A percentile compares a stretch with the other conserved stretches of the same genome.
phyloP scores from a whole-genome alignment of 164 flowering plant species.

The Brasenia schreberi region DNA sequence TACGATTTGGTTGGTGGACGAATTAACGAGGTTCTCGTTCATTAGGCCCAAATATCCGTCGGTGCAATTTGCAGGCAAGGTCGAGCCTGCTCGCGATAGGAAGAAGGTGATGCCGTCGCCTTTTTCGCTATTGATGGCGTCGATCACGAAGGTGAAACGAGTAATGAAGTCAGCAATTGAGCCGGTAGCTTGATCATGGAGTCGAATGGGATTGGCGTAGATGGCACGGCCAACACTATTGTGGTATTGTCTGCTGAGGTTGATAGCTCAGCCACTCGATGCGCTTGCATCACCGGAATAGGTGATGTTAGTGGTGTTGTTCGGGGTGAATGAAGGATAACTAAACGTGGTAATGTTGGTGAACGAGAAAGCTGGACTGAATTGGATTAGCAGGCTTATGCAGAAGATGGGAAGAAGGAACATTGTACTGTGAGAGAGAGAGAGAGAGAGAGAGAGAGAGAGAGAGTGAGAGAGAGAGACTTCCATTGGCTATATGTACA shows the following conservation, averaged over 20 bases:
- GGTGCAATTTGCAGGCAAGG: conserved; percentile 20
- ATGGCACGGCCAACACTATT: not conserved
- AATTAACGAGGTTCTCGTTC: conserved; percentile 8
- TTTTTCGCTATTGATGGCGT: conserved; percentile 1
- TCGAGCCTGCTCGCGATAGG: conserved; percentile 17
- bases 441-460: too few species aligned
- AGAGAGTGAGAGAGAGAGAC: too few species aligned
- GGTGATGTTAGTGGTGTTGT: not conserved
- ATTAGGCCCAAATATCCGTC: conserved; percentile 36
- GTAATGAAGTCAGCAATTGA: conserved; percentile 30
- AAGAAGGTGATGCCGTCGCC: conserved; percentile 27
- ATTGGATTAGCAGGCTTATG: too few species aligned
- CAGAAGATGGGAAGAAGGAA: not conserved
- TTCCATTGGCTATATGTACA: too few species aligned
- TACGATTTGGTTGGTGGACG: conserved; percentile 10
- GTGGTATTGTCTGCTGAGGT: not conserved
- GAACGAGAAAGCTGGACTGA: not conserved
- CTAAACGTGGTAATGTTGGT: not conserved
- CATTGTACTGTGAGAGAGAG: not conserved
- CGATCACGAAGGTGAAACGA: conserved; percentile 28
- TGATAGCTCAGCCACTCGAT: not conserved
- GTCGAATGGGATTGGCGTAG: not conserved
- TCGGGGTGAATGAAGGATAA: not conserved
- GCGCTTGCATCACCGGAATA: not conserved
- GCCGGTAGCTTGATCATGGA: conserved; percentile 7